These are phyloP conservation scores for Nitzschia sp. DNA, from an alignment of 108 stramenopile genomes.

Conservation along the genomic window DNA sequence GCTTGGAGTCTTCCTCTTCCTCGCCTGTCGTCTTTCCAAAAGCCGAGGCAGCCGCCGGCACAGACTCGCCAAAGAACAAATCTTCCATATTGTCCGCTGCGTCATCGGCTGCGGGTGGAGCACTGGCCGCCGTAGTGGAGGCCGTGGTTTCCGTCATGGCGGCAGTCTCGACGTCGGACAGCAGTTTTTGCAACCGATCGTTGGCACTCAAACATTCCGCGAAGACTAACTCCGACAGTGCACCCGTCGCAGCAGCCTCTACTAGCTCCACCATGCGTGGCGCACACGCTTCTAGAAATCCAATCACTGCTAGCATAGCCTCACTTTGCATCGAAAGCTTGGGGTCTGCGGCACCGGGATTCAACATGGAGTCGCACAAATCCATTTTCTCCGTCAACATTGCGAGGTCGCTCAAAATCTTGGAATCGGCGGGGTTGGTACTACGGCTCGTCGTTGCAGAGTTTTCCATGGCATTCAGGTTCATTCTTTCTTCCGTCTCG, in stretches of 20 bases:
- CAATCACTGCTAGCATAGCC: conserved; percentile 63
- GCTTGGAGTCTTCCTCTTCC: conserved; percentile 2
- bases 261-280: conserved; percentile 88
- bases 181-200: conserved; percentile 64
- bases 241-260: conserved; percentile 62
- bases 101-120: conserved; percentile 1
- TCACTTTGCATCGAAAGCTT: conserved; percentile 52
- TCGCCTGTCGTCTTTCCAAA: conserved; percentile 25
- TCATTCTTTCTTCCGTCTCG: neutral
- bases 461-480: conserved; percentile 6
- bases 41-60: conserved; percentile 1
- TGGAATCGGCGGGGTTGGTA: conserved; percentile 44
- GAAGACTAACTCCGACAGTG: conserved; percentile 60
- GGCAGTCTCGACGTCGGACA: conserved; percentile 50
- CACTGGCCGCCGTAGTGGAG: conserved; percentile 41
- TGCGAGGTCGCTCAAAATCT: conserved; percentile 64
- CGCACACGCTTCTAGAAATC: conserved; percentile 84
- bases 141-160: conserved; percentile 48
- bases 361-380: conserved; percentile 60
- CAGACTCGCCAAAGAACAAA: conserved; percentile 22
- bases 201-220: conserved; percentile 74
- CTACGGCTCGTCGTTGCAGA: neutral
- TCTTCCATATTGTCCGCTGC: conserved; percentile 26
- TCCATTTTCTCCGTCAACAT: conserved; percentile 76
- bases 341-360: conserved; percentile 28